phyloP scores from a whole-genome alignment of 805 yeast genomes.

The Alloascoidea hylecoeti region DNA sequence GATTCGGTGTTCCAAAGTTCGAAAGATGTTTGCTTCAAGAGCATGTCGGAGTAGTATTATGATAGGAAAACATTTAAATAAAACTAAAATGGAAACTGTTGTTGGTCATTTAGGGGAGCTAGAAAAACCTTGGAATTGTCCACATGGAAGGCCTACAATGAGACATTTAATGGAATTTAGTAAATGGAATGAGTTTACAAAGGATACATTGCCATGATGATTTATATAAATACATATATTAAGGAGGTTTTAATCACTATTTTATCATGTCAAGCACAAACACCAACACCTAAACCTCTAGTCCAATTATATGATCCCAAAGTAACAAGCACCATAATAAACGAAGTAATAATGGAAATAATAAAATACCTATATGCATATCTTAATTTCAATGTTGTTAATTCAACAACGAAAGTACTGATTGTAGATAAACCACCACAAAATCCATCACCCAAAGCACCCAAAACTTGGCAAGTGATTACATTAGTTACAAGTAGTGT shows the following conservation, averaged over 20 bases:
- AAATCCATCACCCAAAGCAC: conserved; percentile 48
- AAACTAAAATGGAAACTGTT: conserved; percentile 47
- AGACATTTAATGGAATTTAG: conserved; percentile 66
- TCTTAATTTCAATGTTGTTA: conserved; percentile 22
- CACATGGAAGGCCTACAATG: conserved; percentile 97
- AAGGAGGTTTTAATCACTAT: too few species aligned
- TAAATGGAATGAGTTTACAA: not conserved
- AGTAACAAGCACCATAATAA: conserved; percentile 35
- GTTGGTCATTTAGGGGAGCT: conserved; percentile 54
- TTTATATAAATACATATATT: too few species aligned
- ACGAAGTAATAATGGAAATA: conserved; percentile 31
- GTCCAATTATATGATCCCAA: conserved; percentile 70
- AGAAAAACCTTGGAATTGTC: conserved; percentile 82
- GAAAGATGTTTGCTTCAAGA: conserved; percentile 83
- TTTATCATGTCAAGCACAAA: too few species aligned
- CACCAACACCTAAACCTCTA: conserved; percentile 22
- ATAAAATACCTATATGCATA: conserved; percentile 36
- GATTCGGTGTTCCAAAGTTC: conserved; percentile 60
- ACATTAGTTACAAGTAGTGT: conserved; percentile 12
- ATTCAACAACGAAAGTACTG: conserved; percentile 65
- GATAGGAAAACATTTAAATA: conserved; percentile 68
- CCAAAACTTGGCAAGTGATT: conserved; percentile 33
- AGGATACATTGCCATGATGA: too few species aligned
- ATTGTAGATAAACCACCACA: conserved; percentile 65
- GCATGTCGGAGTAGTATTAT: conserved; percentile 91